Percentiles rank a stretch among this genome's conserved stretches.
These are phyloP conservation scores for Elsinoe fawcettii DNA, from an alignment of 2,329 filamentous ascomycete genomes.

Conservation along the genomic window DNA sequence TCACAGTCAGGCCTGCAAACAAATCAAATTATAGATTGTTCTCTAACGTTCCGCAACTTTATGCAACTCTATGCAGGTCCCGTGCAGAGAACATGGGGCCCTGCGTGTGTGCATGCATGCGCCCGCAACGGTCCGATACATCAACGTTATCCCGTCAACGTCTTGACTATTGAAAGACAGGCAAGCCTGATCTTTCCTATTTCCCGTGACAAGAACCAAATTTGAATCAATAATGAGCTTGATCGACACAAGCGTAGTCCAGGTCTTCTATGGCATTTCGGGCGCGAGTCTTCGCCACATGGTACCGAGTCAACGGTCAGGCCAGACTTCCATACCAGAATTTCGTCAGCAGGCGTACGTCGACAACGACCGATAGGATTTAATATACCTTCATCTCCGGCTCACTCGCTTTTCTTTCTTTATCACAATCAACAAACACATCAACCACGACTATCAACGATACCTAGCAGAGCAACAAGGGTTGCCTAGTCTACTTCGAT, in stretches of 20 bases:
- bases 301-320: neutral
- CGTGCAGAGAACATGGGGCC: slow-evolving; percentile 11
- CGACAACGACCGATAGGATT: slow-evolving; percentile 1
- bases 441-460: neutral
- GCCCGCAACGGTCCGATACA: slow-evolving; percentile 7
- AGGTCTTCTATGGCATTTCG: neutral
- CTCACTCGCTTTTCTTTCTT: neutral
- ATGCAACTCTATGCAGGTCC: slow-evolving; percentile 3
- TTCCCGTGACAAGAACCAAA: neutral
- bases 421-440: slow-evolving; percentile 7
- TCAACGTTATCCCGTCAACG: neutral
- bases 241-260: neutral
- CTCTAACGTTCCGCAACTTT: slow-evolving; percentile 1
- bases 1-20: neutral
- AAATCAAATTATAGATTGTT: slow-evolving; percentile 10
- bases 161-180: slow-evolving; percentile 10
- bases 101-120: neutral
- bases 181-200: slow-evolving; percentile 5
- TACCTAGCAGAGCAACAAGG: neutral
- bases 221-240: slow-evolving; percentile 7
- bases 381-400: slow-evolving; percentile 13
- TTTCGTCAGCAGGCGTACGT: slow-evolving; percentile 2
- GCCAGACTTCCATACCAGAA: neutral
- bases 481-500: slow-evolving; percentile 10
- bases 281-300: neutral